phyloP scores from a whole-genome alignment of 2,329 filamentous ascomycete species.

The Penicillium sp. region DNA sequence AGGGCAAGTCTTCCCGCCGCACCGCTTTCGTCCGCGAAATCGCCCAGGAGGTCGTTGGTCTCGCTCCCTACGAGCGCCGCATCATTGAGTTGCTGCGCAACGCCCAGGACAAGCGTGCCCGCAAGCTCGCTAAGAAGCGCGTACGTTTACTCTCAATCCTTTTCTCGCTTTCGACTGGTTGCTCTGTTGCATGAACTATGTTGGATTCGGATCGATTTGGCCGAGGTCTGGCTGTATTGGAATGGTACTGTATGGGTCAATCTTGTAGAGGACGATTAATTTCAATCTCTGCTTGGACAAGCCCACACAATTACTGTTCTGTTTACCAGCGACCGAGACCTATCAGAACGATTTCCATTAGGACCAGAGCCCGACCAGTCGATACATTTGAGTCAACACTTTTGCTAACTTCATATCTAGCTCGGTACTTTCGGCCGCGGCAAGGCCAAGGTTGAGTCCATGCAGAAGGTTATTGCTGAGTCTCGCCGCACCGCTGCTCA shows the following conservation, averaged over 20 bases:
- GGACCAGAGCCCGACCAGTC: background rate
- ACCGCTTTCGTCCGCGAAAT: conserved; percentile 96
- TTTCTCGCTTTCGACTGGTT: background rate
- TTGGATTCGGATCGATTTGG: background rate
- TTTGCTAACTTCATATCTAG: conserved; percentile 45
- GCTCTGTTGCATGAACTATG: background rate
- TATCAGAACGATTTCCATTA: too few relatives aligned
- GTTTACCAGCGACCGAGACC: background rate
- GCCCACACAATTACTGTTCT: background rate
- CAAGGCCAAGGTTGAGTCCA: conserved; percentile 99
- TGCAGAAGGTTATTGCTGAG: conserved; percentile 97
- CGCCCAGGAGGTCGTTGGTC: conserved; percentile 96
- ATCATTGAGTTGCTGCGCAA: conserved; percentile 99
- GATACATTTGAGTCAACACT: background rate
- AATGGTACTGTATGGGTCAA: conserved; percentile 4
- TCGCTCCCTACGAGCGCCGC: conserved; percentile 95
- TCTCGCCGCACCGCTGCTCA: conserved; percentile 71
- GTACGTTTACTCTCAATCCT: conserved; percentile 55
- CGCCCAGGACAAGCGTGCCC: conserved; percentile 98
- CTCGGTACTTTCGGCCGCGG: conserved; percentile 98
- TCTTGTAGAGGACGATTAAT: background rate
- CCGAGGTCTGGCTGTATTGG: background rate
- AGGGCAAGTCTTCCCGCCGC: conserved; percentile 95
- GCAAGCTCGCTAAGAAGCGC: conserved; percentile 99
- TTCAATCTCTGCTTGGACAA: background rate